Percentiles rank a stretch among this genome's conserved stretches.
Evolutionary conservation across 768 basidiomycete species (phyloP).

Genomic region (Astraeus odoratus): DNA sequence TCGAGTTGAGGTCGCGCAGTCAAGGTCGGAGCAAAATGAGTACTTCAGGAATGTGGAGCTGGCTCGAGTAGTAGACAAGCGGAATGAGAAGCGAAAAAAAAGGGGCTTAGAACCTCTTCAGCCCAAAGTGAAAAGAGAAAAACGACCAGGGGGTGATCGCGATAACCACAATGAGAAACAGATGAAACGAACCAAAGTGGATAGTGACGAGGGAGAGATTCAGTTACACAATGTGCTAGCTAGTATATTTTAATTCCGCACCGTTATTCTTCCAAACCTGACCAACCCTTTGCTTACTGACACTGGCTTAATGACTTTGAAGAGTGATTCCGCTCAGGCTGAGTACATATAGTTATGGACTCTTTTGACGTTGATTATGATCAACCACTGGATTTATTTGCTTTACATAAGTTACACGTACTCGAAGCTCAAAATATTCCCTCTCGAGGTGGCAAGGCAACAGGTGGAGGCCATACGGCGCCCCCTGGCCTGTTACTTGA

Average conservation of each 20-base stretch:
- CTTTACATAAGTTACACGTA: no score
- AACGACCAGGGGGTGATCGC: conserved; percentile 9
- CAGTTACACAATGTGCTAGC: conserved; percentile 40
- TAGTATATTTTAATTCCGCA: conserved; percentile 47
- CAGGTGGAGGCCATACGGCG: conserved; percentile 40
- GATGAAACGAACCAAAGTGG: conserved; percentile 4
- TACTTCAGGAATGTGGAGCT: conserved; percentile 94
- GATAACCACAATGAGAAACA: conserved; percentile 8
- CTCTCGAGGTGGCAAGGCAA: conserved; percentile 49
- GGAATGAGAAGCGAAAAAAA: conserved; percentile 58
- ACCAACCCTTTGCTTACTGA: no score
- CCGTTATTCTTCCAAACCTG: no score
- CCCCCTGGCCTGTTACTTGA: conserved; percentile 64
- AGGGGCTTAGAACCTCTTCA: conserved; percentile 44
- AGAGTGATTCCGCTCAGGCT: no score
- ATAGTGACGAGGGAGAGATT: conserved; percentile 1
- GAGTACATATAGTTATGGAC: no score
- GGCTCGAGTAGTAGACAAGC: conserved; percentile 78
- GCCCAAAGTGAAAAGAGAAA: conserved; percentile 14
- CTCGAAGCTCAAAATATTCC: conserved; percentile 49
- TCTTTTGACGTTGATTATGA: no score
- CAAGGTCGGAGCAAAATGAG: conserved; percentile 81
- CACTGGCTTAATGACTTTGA: no score
- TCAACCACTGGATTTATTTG: no score
- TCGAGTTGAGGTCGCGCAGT: conserved; percentile 88